Evolutionary conservation across 306 rosid species (phyloP).

Genomic region (Neltuma alba): DNA sequence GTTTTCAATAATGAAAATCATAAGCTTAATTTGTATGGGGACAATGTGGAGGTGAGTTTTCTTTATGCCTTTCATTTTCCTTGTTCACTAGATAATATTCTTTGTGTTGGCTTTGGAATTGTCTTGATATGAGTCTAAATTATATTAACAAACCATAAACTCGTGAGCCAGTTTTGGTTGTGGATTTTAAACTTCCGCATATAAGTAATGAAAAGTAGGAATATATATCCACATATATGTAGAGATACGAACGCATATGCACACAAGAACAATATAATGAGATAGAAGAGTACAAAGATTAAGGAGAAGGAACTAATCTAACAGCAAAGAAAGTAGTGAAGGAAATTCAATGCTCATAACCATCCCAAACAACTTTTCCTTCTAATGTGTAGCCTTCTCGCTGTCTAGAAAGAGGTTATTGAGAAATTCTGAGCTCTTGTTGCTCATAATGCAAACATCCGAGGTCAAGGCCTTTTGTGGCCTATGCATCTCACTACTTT

Average conservation of each 20-base stretch:
- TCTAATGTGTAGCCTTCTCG: not conserved
- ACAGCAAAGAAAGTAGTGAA: not conserved
- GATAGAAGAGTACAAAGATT: not conserved
- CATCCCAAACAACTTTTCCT: not conserved
- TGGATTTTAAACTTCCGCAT: not conserved
- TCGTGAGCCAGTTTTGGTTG: not conserved
- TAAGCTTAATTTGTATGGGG: constrained; percentile 88
- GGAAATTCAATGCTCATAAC: not conserved
- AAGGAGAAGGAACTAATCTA: not conserved
- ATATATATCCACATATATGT: not conserved
- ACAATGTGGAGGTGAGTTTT: constrained; percentile 89
- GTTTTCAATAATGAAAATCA: constrained; percentile 97
- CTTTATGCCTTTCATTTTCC: constrained; percentile 17
- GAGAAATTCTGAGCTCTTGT: not conserved
- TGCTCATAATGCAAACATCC: not conserved
- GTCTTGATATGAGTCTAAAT: not conserved
- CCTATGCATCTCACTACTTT: not conserved
- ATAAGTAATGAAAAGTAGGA: not conserved
- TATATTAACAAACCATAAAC: not conserved
- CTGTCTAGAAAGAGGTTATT: not conserved
- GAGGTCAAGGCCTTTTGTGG: not conserved
- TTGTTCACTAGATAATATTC: constrained; percentile 4
- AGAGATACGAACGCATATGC: not conserved
- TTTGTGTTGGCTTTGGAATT: constrained; percentile 20
- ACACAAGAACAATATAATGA: not conserved